These are phyloP conservation scores for Arabis alpina DNA, from an alignment of 345 rosid species.

Conservation along the genomic window DNA sequence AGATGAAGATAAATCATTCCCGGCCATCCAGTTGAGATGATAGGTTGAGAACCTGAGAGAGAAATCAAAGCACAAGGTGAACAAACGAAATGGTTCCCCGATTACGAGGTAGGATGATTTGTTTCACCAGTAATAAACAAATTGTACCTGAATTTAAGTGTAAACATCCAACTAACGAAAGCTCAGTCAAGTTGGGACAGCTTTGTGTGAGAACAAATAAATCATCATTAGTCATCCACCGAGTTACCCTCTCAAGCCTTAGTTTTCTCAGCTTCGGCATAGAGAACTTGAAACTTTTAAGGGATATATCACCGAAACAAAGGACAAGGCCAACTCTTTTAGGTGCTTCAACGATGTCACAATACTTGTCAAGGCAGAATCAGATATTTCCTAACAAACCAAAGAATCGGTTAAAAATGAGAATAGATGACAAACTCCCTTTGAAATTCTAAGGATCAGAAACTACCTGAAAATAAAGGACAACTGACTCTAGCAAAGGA, in stretches of 20 bases:
- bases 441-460: constrained; percentile 17
- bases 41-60: constrained; percentile 56
- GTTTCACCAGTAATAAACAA: background rate
- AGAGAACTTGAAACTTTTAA: constrained; percentile 52
- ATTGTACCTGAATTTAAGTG: constrained; percentile 61
- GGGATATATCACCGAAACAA: constrained; percentile 80
- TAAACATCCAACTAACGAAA: constrained; percentile 65
- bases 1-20: constrained; percentile 69
- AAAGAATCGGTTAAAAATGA: background rate
- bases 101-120: background rate
- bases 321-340: constrained; percentile 58
- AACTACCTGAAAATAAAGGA: constrained; percentile 80
- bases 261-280: constrained; percentile 58
- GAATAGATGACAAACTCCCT: background rate
- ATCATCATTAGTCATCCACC: constrained; percentile 73
- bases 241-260: constrained; percentile 74
- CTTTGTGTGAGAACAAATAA: constrained; percentile 61
- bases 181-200: constrained; percentile 59
- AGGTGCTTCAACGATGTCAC: constrained; percentile 53
- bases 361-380: constrained; percentile 50
- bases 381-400: constrained; percentile 64
- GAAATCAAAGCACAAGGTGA: constrained; percentile 19
- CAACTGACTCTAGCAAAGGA: constrained; percentile 64
- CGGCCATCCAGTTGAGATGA: constrained; percentile 78
- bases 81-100: constrained; percentile 11